Evolutionary conservation across 73 alveolate genomes (phyloP), one percentile per base, ranked within the genome.

Genomic region (Paramecium pentaurelia): DNA sequence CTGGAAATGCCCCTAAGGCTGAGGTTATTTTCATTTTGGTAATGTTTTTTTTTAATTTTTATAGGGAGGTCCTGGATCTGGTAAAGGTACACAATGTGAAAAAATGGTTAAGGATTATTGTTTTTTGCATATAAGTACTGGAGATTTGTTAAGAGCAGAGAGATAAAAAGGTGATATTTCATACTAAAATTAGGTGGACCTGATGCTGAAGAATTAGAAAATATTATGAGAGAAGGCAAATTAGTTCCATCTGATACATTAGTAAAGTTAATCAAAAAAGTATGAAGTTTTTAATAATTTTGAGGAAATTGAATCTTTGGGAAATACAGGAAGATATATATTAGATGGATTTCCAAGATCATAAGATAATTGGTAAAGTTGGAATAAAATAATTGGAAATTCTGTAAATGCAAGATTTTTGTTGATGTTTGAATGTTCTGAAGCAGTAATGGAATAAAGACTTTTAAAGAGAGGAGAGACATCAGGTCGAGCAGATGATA

Each of bases 401-500:
- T 54, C 44, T 16, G 96, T 94, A 14, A 93, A 98, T 49, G 96
- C 95, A 34, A 92, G 94, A 20, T 96, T 96, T 36, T 77, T 96
- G 40, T 93, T 98, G 30, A 97, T 95, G 92, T 86, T 98, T 83
- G 98, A 98, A 86, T 96, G 98, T 64, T 95, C 97, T 59, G 99
- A 96, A 91, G 99, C 98, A 64, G 98, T 93, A 32, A 95, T 97
- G 97, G 95, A 93, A 68, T 95, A 95, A 75, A 92, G 99, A 71
- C 93, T 98, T 71, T 73, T 97, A 77, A 95, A 96, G 93, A 93
- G 99, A 92, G 98, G 98, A 45, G 97, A 97, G 92, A 94, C 98
- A 44, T 93, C 98, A 12, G 99, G 99, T 8, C 94, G 99, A 93
- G 96, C 95, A 18, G 99, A 98, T 95, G 99, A 98, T 92, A 98